Evolutionary conservation across 768 basidiomycete genomes (phyloP).

Genomic region (Tulasnella sp.): DNA sequence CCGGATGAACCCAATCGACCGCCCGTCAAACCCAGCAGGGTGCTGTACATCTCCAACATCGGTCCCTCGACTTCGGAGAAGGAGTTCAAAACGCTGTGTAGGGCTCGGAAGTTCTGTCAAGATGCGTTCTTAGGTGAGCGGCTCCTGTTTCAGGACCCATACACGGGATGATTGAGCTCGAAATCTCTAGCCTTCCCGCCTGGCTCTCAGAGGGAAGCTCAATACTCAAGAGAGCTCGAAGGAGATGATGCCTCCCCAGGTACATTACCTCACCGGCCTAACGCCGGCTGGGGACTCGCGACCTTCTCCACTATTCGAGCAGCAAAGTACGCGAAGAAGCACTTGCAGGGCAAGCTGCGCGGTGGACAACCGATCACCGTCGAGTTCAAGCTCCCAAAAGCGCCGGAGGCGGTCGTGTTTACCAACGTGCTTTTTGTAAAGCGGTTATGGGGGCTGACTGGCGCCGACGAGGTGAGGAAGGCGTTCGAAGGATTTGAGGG

Average conservation of each 20-base stretch:
- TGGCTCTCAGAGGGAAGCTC: too few relatives aligned
- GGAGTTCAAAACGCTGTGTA: not conserved
- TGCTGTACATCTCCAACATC: not conserved
- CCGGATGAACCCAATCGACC: too few relatives aligned
- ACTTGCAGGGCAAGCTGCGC: too few relatives aligned
- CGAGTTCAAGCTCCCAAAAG: not conserved
- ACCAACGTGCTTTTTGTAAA: constrained; percentile 1
- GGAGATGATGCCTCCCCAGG: too few relatives aligned
- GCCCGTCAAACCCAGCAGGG: not conserved
- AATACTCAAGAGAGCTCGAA: too few relatives aligned
- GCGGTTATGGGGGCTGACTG: not conserved
- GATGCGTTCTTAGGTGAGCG: not conserved
- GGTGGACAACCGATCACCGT: not conserved
- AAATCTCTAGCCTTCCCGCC: too few relatives aligned
- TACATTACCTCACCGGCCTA: too few relatives aligned
- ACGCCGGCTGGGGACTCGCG: too few relatives aligned
- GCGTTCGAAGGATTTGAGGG: not conserved
- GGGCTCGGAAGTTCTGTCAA: not conserved
- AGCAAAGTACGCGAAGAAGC: too few relatives aligned
- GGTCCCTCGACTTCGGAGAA: not conserved
- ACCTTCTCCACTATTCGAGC: too few relatives aligned
- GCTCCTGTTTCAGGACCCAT: too few relatives aligned
- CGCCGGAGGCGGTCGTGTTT: not conserved
- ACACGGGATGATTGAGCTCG: too few relatives aligned
- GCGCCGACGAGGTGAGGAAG: not conserved